A percentile compares a stretch with the other conserved stretches of the same genome.
Evolutionary conservation across 148 eudicot species (phyloP).

Genomic region (Polygonum maritimum): DNA sequence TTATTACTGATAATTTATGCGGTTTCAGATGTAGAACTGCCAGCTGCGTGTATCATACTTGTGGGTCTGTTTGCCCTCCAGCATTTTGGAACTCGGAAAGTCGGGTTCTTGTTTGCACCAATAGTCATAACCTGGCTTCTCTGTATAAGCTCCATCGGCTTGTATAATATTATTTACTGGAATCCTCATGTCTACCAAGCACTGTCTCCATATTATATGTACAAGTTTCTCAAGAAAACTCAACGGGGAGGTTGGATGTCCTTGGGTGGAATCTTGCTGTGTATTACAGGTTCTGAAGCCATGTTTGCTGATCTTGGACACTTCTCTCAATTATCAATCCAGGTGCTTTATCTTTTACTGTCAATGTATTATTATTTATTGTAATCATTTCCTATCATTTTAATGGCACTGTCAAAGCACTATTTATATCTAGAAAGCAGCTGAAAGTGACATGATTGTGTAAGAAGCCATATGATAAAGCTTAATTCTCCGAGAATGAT

Average conservation of each 20-base stretch:
- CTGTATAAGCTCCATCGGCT: conserved; percentile 52
- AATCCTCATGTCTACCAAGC: conserved; percentile 64
- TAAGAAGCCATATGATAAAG: neutral
- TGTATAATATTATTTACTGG: conserved; percentile 61
- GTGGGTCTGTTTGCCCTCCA: conserved; percentile 66
- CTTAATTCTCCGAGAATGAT: neutral
- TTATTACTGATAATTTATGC: neutral
- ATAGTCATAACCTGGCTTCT: conserved; percentile 57
- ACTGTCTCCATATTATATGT: conserved; percentile 60
- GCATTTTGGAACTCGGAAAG: conserved; percentile 72
- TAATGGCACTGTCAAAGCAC: neutral
- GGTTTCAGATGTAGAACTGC: conserved; percentile 65
- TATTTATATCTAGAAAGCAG: neutral
- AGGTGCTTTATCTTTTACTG: conserved; percentile 25
- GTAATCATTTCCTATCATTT: neutral
- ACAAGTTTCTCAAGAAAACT: conserved; percentile 58
- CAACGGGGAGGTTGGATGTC: conserved; percentile 62
- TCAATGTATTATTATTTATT: neutral
- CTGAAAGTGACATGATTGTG: neutral
- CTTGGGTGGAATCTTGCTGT: conserved; percentile 59
- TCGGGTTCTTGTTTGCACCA: conserved; percentile 69
- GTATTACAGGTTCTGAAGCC: conserved; percentile 78
- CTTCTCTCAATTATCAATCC: conserved; percentile 61
- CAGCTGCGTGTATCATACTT: conserved; percentile 56
- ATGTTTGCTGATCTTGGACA: conserved; percentile 84